A percentile compares a stretch with the other conserved stretches of the same genome.
Evolutionary conservation across 352 stramenopile genomes (phyloP).

Genomic region (Phytophthora citricola): DNA sequence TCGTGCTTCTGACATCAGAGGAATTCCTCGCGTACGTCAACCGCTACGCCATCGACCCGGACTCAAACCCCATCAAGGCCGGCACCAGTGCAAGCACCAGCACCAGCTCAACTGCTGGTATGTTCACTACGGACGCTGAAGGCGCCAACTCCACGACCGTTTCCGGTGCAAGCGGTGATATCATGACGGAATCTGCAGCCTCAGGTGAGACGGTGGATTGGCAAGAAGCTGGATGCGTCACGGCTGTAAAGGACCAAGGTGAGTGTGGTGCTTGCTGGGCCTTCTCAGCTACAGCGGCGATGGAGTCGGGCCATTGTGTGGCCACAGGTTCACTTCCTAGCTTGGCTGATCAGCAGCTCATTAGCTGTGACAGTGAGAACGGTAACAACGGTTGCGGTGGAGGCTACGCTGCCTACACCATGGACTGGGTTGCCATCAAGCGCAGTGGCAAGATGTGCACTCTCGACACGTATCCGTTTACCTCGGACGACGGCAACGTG

Average conservation of each 20-base stretch:
- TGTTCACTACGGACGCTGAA: constrained; percentile 38
- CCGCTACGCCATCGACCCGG: constrained; percentile 43
- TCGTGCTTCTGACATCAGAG: constrained; percentile 60
- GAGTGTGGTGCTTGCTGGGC: constrained; percentile 67
- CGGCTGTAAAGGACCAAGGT: constrained; percentile 57
- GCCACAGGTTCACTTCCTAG: constrained; percentile 41
- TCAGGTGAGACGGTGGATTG: constrained; percentile 70
- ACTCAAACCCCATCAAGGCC: constrained; percentile 22
- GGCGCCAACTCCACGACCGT: constrained; percentile 5
- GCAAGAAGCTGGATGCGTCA: constrained; percentile 79
- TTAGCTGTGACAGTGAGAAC: constrained; percentile 65
- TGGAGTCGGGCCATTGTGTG: constrained; percentile 64
- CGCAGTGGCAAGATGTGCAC: constrained; percentile 61
- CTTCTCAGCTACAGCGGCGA: constrained; percentile 64
- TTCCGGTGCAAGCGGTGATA: constrained; percentile 30
- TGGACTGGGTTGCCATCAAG: constrained; percentile 61
- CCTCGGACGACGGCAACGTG: constrained; percentile 42
- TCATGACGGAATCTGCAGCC: constrained; percentile 47
- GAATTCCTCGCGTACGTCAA: constrained; percentile 70
- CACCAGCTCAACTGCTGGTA: constrained; percentile 26
- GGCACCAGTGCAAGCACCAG: constrained; percentile 2
- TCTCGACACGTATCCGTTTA: constrained; percentile 60
- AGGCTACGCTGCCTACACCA: constrained; percentile 65
- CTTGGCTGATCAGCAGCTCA: constrained; percentile 74
- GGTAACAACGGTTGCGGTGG: constrained; percentile 63